A percentile compares a stretch with the other conserved stretches of the same genome.
phyloP scores from a whole-genome alignment of 2,329 filamentous ascomycete genomes.

The Aspergillus latus region DNA sequence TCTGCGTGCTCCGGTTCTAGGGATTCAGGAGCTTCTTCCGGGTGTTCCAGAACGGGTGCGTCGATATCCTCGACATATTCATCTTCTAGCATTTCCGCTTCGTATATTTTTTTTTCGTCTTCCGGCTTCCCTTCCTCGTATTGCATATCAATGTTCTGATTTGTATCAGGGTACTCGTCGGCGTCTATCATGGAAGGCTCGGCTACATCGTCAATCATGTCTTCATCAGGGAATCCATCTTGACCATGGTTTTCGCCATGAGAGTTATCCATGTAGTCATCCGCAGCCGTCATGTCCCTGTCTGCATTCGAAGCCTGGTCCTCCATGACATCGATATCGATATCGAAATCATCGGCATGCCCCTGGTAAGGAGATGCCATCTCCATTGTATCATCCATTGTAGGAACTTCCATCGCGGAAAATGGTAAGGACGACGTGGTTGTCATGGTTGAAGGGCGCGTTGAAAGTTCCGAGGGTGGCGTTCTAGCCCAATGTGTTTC shows the following conservation, averaged over 20 bases:
- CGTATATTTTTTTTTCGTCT: slow-evolving; percentile 35
- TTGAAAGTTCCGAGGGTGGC: slow-evolving; percentile 22
- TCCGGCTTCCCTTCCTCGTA: slow-evolving; percentile 31
- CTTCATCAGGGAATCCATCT: slow-evolving; percentile 42
- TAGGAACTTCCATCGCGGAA: slow-evolving; percentile 38
- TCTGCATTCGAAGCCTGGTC: slow-evolving; percentile 61
- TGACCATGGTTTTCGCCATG: slow-evolving; percentile 33
- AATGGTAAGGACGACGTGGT: slow-evolving; percentile 31
- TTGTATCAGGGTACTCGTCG: slow-evolving; percentile 30
- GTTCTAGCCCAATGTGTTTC: slow-evolving; percentile 15
- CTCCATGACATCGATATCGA: slow-evolving; percentile 59
- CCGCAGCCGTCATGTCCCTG: slow-evolving; percentile 43
- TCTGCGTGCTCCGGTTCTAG: slow-evolving; percentile 15
- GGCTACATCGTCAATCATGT: slow-evolving; percentile 49
- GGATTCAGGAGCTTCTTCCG: slow-evolving; percentile 15
- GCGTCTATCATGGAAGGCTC: slow-evolving; percentile 41
- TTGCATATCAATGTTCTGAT: slow-evolving; percentile 33
- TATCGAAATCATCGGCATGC: slow-evolving; percentile 54
- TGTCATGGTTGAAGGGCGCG: slow-evolving; percentile 34
- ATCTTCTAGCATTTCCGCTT: slow-evolving; percentile 43
- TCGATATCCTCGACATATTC: slow-evolving; percentile 39
- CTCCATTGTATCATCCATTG: slow-evolving; percentile 47
- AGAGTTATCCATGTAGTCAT: slow-evolving; percentile 38
- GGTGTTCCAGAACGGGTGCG: slow-evolving; percentile 27
- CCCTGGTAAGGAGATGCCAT: slow-evolving; percentile 43